Percentiles rank a stretch among this genome's conserved stretches.
phyloP scores from a whole-genome alignment of 2,329 filamentous ascomycete species.

The Aspergillus texensis region DNA sequence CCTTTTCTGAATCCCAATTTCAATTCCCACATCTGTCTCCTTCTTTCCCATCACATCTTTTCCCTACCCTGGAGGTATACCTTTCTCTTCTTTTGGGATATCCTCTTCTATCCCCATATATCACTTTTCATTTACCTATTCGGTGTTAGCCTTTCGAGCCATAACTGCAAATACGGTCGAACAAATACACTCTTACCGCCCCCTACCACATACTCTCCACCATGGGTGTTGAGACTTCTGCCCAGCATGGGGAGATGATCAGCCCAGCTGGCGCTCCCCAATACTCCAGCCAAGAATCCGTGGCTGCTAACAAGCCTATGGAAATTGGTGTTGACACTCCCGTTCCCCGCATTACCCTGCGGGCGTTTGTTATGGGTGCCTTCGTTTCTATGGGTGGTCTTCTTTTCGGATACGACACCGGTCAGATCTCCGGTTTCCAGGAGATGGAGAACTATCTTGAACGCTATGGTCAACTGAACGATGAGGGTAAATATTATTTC shows the following conservation, averaged over 20 bases:
- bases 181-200: background rate
- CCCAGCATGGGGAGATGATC: conserved; percentile 36
- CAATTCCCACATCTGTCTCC: conserved; percentile 1
- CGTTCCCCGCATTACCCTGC: conserved; percentile 39
- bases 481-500: conserved; percentile 38
- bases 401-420: conserved; percentile 49
- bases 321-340: conserved; percentile 31
- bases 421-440: conserved; percentile 50
- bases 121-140: background rate
- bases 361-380: conserved; percentile 45
- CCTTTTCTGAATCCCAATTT: conserved; percentile 5
- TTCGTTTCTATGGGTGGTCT: conserved; percentile 52
- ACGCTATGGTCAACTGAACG: conserved; percentile 40
- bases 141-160: background rate
- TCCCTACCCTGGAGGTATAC: conserved; percentile 1
- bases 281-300: conserved; percentile 28
- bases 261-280: conserved; percentile 26
- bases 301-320: conserved; percentile 28
- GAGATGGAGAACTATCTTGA: conserved; percentile 45
- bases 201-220: conserved; percentile 9
- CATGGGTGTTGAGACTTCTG: conserved; percentile 34
- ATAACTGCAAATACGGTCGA: background rate
- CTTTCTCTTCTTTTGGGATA: background rate
- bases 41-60: background rate
- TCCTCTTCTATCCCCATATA: background rate